phyloP scores from a whole-genome alignment of 2,329 filamentous ascomycete species.

The Leptographium flavum region DNA sequence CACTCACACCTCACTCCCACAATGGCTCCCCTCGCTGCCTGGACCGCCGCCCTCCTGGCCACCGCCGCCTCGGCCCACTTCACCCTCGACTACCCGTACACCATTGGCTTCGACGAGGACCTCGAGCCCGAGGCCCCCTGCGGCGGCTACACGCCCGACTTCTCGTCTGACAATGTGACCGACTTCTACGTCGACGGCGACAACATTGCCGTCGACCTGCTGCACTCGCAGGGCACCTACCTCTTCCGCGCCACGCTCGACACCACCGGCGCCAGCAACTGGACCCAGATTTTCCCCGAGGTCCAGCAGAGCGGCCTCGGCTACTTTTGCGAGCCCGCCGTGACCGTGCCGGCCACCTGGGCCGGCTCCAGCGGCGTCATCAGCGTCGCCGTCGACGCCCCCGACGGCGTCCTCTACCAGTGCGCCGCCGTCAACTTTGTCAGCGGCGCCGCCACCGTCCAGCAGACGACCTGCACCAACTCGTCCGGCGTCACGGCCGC shows the following conservation, averaged over 20 bases:
- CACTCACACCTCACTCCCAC: background rate
- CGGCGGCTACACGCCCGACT: slow-evolving; percentile 36
- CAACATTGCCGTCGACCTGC: slow-evolving; percentile 30
- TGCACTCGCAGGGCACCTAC: slow-evolving; percentile 39
- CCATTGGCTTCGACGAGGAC: slow-evolving; percentile 35
- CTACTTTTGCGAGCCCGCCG: slow-evolving; percentile 33
- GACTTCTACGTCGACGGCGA: slow-evolving; percentile 46
- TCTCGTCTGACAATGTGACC: slow-evolving; percentile 22
- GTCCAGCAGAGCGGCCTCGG: slow-evolving; percentile 40
- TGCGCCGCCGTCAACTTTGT: slow-evolving; percentile 36
- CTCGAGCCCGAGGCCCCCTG: slow-evolving; percentile 33
- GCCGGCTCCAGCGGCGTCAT: slow-evolving; percentile 41
- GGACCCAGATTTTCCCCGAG: slow-evolving; percentile 40
- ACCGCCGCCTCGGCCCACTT: slow-evolving; percentile 37
- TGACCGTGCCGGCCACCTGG: slow-evolving; percentile 34
- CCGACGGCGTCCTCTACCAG: slow-evolving; percentile 38
- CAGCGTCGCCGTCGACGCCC: slow-evolving; percentile 33
- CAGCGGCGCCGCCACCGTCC: slow-evolving; percentile 18
- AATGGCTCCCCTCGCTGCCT: slow-evolving; percentile 23
- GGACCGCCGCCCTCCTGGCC: slow-evolving; percentile 22
- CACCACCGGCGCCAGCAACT: slow-evolving; percentile 29
- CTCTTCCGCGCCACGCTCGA: slow-evolving; percentile 44
- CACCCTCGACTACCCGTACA: slow-evolving; percentile 29
- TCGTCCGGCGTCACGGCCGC: slow-evolving; percentile 18
- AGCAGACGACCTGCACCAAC: slow-evolving; percentile 23